Conservation (phyloP, 176 grass and related monocot genomes). For the Oryza glaberrima region DNA sequence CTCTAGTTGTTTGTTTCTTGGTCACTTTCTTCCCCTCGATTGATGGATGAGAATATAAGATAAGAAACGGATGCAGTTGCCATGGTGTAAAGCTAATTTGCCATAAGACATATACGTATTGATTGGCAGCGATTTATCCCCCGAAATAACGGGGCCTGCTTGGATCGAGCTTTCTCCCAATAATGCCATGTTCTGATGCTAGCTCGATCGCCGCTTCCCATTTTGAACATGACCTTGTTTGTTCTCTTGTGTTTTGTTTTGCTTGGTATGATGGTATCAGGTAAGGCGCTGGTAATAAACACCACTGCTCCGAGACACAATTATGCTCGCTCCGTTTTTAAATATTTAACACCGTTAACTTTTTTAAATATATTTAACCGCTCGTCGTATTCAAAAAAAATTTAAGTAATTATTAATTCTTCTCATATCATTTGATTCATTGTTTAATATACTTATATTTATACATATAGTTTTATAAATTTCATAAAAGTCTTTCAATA, state of each 20-base stretch:
- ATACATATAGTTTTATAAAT: no score
- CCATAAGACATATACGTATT: neutral
- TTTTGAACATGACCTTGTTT: neutral
- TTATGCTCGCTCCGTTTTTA: no score
- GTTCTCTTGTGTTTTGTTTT: neutral
- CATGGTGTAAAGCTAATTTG: conserved; percentile 26
- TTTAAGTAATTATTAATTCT: no score
- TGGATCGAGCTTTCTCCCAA: neutral
- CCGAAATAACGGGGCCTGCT: neutral
- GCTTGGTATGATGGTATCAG: neutral
- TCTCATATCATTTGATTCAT: no score
- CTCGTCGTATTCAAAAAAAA: no score
- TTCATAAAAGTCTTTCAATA: no score
- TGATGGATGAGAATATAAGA: neutral
- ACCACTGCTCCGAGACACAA: no score
- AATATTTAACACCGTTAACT: no score
- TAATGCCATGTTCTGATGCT: conserved; percentile 24
- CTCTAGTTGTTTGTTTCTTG: neutral
- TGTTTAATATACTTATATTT: no score
- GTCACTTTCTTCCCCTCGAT: neutral
- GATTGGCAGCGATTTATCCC: neutral
- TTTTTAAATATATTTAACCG: no score
- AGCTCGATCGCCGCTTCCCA: neutral
- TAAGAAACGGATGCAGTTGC: neutral
- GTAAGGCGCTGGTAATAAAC: no score